Evolutionary conservation across 1,284 basidiomycete species (phyloP), one percentile per base, ranked within the genome.

Genomic region (Athelia sp.): DNA sequence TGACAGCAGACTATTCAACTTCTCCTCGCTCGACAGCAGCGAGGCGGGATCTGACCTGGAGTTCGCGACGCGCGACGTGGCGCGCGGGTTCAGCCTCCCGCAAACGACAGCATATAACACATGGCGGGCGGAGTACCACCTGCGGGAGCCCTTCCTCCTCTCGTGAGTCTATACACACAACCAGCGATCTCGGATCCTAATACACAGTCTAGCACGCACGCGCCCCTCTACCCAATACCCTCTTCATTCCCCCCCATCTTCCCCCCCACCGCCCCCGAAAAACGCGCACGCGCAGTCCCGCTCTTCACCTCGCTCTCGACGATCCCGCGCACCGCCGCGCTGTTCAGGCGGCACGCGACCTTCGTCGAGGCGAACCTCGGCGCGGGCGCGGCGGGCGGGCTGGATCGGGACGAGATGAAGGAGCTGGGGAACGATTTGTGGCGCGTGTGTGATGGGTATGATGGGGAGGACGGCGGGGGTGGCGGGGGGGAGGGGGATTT

Each of bases 361-460:
- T 71, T 75, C 46, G 60, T 74, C 13, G 71, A 76, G 42, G 55
- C 36, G n/a, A 40, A 40, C 36, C 8, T 6, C 6, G 36, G 36
- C 19, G n/a, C 4, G 8, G 36, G 36, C 6, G 36, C 4, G 6
- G 36, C 6, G 15, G 6, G 19, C n/a, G 74, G 71, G 6, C 60
- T 76, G 18, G 72, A 75, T 38, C 50, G 60, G 2, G 81, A 82
- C 43, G 79, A 80, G 3, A 55, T 79, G 42, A 69, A 57, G 48
- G 79, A 80, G 45, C 59, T 82, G n/a, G 66, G 60, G 3, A 73
- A 74, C 54, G 71, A 73, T 40, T 57, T 83, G 23, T 79, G 79
- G 78, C 69, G 66, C 29, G 64, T 81, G 29, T 68, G 71, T 35
- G 78, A 79, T 55, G 72, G 65, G 44, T 73, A 71, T 56, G 63